Evolutionary conservation across 306 rosid species (phyloP).

Genomic region (Vigna mungo): DNA sequence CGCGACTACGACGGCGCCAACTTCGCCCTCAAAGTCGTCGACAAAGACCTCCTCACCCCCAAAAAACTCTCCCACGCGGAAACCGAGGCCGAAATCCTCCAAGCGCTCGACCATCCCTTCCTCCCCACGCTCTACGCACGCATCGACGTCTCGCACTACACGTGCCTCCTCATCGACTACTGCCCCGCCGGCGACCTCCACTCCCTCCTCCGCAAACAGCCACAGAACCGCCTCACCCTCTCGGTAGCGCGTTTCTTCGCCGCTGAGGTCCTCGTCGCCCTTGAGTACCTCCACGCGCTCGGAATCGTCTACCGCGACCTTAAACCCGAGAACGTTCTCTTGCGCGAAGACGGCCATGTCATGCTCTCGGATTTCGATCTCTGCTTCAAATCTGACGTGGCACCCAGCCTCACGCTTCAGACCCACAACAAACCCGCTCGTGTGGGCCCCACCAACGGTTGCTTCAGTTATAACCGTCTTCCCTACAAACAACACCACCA

Average conservation of each 20-base stretch:
- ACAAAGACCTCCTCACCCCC: constrained; percentile 62
- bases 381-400: constrained; percentile 77
- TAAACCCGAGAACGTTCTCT: constrained; percentile 83
- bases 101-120: constrained; percentile 84
- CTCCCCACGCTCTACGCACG: constrained; percentile 93
- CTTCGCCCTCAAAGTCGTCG: constrained; percentile 92
- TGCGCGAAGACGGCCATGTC: constrained; percentile 88
- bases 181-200: constrained; percentile 92
- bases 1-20: constrained; percentile 66
- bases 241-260: constrained; percentile 70
- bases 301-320: constrained; percentile 85
- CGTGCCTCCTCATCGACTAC: constrained; percentile 88
- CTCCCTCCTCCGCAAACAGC: constrained; percentile 69
- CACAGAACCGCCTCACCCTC: constrained; percentile 46
- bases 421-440: neutral
- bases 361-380: constrained; percentile 94
- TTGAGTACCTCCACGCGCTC: constrained; percentile 85
- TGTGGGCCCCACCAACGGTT: constrained; percentile 10
- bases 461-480: constrained; percentile 41
- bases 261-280: constrained; percentile 77
- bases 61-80: constrained; percentile 72
- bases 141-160: constrained; percentile 83
- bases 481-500: neutral
- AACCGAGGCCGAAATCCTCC: constrained; percentile 76
- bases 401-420: constrained; percentile 45